Evolutionary conservation across 352 stramenopile genomes (phyloP).

Genomic region (Phytophthora idaei): DNA sequence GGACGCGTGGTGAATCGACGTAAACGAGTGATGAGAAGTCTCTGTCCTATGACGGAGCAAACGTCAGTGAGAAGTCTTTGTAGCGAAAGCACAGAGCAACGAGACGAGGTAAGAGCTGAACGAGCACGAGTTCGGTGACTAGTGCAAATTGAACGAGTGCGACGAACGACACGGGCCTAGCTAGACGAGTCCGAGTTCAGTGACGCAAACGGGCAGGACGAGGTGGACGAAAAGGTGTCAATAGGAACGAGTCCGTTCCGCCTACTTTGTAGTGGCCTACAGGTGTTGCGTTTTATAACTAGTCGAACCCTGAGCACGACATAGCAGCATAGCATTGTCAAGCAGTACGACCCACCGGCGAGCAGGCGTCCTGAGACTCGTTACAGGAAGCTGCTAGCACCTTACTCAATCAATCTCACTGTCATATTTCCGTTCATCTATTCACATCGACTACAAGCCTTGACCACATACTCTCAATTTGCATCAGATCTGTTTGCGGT

Average conservation of each 20-base stretch:
- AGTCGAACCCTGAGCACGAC: too few species aligned
- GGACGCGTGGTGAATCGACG: background rate
- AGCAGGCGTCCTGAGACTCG: too few species aligned
- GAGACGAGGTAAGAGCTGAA: background rate
- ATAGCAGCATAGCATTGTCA: background rate
- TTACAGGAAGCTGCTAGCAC: background rate
- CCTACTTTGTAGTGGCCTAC: too few species aligned
- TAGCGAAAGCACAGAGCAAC: background rate
- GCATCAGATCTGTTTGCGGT: too few species aligned
- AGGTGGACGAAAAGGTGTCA: background rate
- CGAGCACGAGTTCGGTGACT: background rate
- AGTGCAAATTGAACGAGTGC: background rate
- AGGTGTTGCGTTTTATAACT: too few species aligned
- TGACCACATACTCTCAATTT: background rate
- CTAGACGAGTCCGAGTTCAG: background rate
- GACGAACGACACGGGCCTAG: background rate
- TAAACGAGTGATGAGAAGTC: background rate
- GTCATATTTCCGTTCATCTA: background rate
- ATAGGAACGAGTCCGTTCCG: too few species aligned
- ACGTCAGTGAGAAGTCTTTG: background rate
- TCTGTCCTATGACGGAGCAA: background rate
- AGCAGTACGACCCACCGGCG: too few species aligned
- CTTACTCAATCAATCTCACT: background rate
- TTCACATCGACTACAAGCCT: background rate
- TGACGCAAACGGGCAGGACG: background rate